A percentile compares a stretch with the other conserved stretches of the same genome.
Evolutionary conservation across 2,329 filamentous ascomycete genomes (phyloP).

Genomic region (Cladosporium sp.): DNA sequence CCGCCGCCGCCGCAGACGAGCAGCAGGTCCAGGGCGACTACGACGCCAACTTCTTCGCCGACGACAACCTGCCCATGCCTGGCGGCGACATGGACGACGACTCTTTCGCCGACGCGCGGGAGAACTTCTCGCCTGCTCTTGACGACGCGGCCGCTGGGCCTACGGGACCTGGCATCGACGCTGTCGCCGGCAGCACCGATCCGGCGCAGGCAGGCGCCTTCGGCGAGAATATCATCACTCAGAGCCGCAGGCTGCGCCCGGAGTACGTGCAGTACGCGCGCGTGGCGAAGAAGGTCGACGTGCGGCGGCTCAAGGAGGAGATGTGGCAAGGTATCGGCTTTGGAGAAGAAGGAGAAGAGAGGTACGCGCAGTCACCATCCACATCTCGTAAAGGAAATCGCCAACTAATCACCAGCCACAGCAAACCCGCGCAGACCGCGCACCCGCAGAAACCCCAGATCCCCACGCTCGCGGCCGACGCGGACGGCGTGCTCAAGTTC

Average conservation of each 20-base stretch:
- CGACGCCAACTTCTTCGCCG: conserved; percentile 95
- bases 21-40: conserved; percentile 64
- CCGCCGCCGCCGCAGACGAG: conserved; percentile 22
- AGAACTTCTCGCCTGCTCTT: conserved; percentile 66
- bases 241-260: conserved; percentile 53
- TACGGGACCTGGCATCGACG: conserved; percentile 26
- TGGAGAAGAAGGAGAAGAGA: conserved; percentile 14
- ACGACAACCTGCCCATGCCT: conserved; percentile 67
- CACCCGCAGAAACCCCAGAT: conserved; percentile 28
- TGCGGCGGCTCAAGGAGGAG: conserved; percentile 57
- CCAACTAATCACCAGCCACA: conserved; percentile 7
- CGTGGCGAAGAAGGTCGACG: conserved; percentile 62
- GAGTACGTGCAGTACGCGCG: conserved; percentile 62
- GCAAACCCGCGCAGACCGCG: conserved; percentile 25
- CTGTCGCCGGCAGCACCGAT: conserved; percentile 31
- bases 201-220: conserved; percentile 47
- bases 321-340: conserved; percentile 46
- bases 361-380: conserved; percentile 11
- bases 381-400: background rate
- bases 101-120: conserved; percentile 73
- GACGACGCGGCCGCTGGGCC: conserved; percentile 38
- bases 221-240: conserved; percentile 56
- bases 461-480: conserved; percentile 25
- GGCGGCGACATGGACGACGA: conserved; percentile 63
- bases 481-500: conserved; percentile 64